phyloP scores from a whole-genome alignment of 495 filamentous ascomycete genomes.

The Usnea hakonensis region DNA sequence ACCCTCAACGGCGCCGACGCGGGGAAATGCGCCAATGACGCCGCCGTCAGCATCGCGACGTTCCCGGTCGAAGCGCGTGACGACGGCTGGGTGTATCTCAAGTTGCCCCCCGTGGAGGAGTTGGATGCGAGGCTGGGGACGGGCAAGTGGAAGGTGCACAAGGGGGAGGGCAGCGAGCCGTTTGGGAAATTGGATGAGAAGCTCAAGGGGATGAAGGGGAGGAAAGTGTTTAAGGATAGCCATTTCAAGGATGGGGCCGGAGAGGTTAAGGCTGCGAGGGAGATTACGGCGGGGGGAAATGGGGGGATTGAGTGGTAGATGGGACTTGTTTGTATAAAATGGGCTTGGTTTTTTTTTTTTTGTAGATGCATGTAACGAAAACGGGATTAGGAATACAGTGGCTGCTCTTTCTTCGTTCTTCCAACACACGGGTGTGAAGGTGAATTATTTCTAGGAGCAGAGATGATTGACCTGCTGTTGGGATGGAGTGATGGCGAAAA shows the following conservation, averaged over 20 bases:
- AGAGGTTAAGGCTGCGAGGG: conserved; percentile 37
- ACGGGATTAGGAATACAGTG: no score
- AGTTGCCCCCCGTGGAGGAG: conserved; percentile 78
- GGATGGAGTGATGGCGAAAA: no score
- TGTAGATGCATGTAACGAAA: no score
- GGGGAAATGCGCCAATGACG: conserved; percentile 72
- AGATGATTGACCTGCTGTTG: no score
- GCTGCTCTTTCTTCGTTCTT: no score
- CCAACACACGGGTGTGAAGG: no score
- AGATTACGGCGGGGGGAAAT: conserved; percentile 40
- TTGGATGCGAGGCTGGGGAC: conserved; percentile 79
- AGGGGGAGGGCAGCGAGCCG: conserved; percentile 55
- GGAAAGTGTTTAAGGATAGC: conserved; percentile 46
- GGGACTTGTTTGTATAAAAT: background rate
- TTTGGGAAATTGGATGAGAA: conserved; percentile 66
- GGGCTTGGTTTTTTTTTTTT: no score
- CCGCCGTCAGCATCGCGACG: conserved; percentile 70
- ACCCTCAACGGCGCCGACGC: conserved; percentile 60
- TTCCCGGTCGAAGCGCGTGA: conserved; percentile 73
- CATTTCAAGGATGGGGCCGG: conserved; percentile 37
- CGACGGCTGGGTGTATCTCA: conserved; percentile 79
- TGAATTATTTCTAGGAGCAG: no score
- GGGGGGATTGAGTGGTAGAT: conserved; percentile 65
- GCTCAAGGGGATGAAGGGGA: conserved; percentile 49
- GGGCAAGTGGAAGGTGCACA: conserved; percentile 72